Evolutionary conservation across 257 asterid species (phyloP).

Genomic region (Solanum acaule): DNA sequence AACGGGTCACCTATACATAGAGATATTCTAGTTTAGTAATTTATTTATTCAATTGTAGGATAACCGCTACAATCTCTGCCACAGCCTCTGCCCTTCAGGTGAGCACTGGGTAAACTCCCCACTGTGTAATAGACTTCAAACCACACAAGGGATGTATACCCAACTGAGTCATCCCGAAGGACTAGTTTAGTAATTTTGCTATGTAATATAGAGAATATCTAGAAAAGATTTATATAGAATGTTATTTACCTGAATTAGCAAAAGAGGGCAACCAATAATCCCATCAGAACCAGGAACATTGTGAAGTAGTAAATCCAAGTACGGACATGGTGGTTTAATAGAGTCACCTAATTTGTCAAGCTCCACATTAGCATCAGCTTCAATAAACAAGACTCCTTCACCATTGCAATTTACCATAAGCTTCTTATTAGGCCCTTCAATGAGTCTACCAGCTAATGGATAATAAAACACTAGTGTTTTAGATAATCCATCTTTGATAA

Average conservation of each 20-base stretch:
- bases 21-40: no score
- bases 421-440: not conserved
- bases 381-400: constrained; percentile 11
- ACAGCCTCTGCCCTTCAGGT: no score
- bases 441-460: constrained; percentile 12
- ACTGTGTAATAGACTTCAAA: no score
- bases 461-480: constrained; percentile 6
- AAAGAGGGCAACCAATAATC: not conserved
- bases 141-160: no score
- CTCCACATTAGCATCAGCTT: not conserved
- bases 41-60: no score
- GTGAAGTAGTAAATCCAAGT: not conserved
- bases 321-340: not conserved
- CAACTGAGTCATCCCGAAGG: no score
- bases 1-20: not conserved
- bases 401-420: constrained; percentile 5
- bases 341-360: not conserved
- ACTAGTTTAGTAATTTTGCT: no score
- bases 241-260: not conserved
- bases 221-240: not conserved
- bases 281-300: not conserved
- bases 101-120: no score
- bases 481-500: constrained; percentile 5
- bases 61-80: no score
- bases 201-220: no score